Conservation (phyloP, 1,284 basidiomycete genomes). For the Thecaphora thlaspeos region DNA sequence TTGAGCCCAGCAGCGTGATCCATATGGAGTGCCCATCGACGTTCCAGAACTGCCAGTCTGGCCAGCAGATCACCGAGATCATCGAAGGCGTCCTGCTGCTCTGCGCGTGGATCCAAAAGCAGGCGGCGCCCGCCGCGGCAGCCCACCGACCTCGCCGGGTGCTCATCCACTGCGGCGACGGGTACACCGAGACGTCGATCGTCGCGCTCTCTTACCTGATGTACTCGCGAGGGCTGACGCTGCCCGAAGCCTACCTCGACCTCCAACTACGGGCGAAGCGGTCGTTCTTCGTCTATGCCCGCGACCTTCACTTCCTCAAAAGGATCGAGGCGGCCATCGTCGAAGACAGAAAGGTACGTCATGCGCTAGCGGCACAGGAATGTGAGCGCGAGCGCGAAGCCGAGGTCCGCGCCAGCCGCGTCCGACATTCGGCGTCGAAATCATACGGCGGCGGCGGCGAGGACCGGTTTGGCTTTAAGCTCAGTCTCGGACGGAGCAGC, state of each 20-base stretch:
- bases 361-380: constrained; percentile 1
- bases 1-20: constrained; percentile 39
- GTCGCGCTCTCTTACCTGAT: constrained; percentile 85
- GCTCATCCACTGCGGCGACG: constrained; percentile 57
- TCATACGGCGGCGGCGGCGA: not conserved
- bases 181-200: constrained; percentile 79
- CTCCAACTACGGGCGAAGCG: constrained; percentile 66
- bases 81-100: constrained; percentile 48
- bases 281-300: constrained; percentile 87
- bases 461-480: too few species aligned
- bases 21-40: constrained; percentile 52
- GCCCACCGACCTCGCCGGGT: constrained; percentile 23
- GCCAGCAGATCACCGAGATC: constrained; percentile 6
- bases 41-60: constrained; percentile 5
- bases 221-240: constrained; percentile 68
- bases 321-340: constrained; percentile 69
- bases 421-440: not conserved
- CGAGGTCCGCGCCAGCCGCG: not conserved
- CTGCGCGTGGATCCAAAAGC: constrained; percentile 55
- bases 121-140: constrained; percentile 19
- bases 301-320: constrained; percentile 74
- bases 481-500: too few species aligned
- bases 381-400: not conserved
- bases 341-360: constrained; percentile 6
- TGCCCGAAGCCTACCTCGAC: constrained; percentile 82